Evolutionary conservation across 495 filamentous ascomycete genomes (phyloP), one percentile per base, ranked within the genome.

Genomic region (Podospora pseudocomata): DNA sequence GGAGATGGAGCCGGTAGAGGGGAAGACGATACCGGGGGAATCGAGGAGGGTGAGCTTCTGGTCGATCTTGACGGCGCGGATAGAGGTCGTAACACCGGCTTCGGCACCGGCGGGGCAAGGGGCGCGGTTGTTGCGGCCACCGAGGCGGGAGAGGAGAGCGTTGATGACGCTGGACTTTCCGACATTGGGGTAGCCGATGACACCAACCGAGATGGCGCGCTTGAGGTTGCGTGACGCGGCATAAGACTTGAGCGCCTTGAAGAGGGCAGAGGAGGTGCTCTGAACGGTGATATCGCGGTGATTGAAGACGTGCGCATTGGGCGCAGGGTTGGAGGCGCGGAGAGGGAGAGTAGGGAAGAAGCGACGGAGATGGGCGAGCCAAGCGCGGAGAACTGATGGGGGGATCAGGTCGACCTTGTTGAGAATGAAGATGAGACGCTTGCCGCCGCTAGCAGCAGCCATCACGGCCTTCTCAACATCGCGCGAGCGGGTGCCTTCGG

Each of bases 151-250:
- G 4, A 91, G 91, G 49, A 98, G 89, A 9, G 92, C 91, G 77
- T 98, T 98, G 86, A 98, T 97, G 69, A 98, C 92, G 60, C 93
- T 96, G 18, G 92, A 96, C 80, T 98, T 98, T 77, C 94, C 94
- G 69, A 97, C 94, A 79, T 98, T 98, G 68, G 94, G 94, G 80
- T 97, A 97, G 56, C 94, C 94, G 74, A 98, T 94, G 60, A 98
- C 90, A 71, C 94, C 94, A 65, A 98, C 94, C 58, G 90, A 92
- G 75, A 95, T 88, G 64, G 94, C 89, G 60, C 94, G 90, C 83
- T 96, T 96, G 70, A 97, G 82, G 71, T 93, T 88, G 79, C 90
- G 90, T 67, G 86, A 84, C 67, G 91, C 86, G n/a, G 94, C 92
- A 77, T 91, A 97, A 30, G 90, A 87, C 82, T 98, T 98, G 60